Conservation (phyloP, 2,329 filamentous ascomycete species). For the Metarhizium robertsii region DNA sequence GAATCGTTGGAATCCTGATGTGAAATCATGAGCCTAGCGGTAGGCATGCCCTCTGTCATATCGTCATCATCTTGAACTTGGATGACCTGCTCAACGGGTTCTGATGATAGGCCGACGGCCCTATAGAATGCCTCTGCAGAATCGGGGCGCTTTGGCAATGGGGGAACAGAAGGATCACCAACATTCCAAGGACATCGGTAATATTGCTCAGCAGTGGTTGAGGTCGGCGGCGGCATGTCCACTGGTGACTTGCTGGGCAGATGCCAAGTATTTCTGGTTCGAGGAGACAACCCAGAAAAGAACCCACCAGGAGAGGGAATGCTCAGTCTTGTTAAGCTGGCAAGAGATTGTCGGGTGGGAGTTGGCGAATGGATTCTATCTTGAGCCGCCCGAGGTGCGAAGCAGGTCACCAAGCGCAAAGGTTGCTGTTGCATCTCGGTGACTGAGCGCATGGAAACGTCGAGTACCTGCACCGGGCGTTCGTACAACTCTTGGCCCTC, state of each 20-base stretch:
- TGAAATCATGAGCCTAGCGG: slow-evolving; percentile 43
- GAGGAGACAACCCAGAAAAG: slow-evolving; percentile 74
- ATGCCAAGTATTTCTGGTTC: slow-evolving; percentile 76
- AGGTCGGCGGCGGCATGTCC: slow-evolving; percentile 59
- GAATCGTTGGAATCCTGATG: slow-evolving; percentile 21
- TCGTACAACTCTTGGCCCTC: slow-evolving; percentile 41
- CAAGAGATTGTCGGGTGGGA: slow-evolving; percentile 44
- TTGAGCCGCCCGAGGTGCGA: slow-evolving; percentile 17
- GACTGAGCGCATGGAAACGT: slow-evolving; percentile 29
- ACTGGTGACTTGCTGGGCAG: slow-evolving; percentile 44
- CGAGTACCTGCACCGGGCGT: slow-evolving; percentile 31
- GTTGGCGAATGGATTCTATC: slow-evolving; percentile 18
- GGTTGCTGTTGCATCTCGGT: slow-evolving; percentile 42
- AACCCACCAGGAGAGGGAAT: slow-evolving; percentile 89
- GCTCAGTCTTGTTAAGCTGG: slow-evolving; percentile 70
- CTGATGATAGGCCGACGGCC: slow-evolving; percentile 27
- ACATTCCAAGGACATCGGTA: slow-evolving; percentile 74
- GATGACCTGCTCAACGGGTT: slow-evolving; percentile 58
- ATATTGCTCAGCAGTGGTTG: slow-evolving; percentile 85
- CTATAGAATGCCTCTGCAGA: slow-evolving; percentile 29
- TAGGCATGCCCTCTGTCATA: slow-evolving; percentile 54
- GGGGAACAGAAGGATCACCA: slow-evolving; percentile 24
- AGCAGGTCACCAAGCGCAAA: slow-evolving; percentile 38
- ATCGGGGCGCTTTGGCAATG: slow-evolving; percentile 26
- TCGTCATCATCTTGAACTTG: slow-evolving; percentile 37